Percentiles rank a stretch among this genome's conserved stretches.
phyloP scores from a whole-genome alignment of 2,329 filamentous ascomycete genomes.

The Chaetomiaceae sp. region DNA sequence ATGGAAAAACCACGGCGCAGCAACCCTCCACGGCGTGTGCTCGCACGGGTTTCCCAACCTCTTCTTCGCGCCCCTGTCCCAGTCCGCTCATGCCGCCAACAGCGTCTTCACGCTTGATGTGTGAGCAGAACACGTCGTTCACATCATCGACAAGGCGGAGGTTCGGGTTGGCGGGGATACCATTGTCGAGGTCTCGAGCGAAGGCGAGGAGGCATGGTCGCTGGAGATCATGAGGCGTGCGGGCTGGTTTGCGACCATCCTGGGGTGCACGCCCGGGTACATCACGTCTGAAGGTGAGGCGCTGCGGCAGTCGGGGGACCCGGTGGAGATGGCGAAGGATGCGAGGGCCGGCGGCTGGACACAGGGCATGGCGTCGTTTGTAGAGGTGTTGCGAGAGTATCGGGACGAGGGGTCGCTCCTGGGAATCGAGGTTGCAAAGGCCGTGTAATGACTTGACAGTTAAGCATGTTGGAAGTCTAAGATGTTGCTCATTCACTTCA shows the following conservation, averaged over 20 bases:
- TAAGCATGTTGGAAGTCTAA: no score
- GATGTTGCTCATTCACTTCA: no score
- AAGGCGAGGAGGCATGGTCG: conserved; percentile 46
- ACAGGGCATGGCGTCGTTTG: conserved; percentile 31
- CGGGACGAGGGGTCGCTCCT: conserved; percentile 17
- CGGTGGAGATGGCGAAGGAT: conserved; percentile 31
- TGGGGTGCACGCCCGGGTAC: conserved; percentile 52
- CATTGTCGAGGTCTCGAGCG: conserved; percentile 40
- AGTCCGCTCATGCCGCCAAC: conserved; percentile 38
- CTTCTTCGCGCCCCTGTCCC: conserved; percentile 42
- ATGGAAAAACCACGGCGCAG: conserved; percentile 37
- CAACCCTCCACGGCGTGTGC: conserved; percentile 49
- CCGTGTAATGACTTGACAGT: not conserved
- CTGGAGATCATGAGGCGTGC: conserved; percentile 37
- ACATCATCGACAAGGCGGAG: conserved; percentile 31
- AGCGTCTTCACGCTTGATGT: conserved; percentile 35
- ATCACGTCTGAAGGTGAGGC: conserved; percentile 42
- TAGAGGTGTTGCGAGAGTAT: conserved; percentile 17
- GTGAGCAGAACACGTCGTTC: conserved; percentile 38
- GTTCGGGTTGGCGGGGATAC: conserved; percentile 20
- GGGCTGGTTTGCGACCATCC: conserved; percentile 35
- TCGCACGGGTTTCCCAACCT: conserved; percentile 51
- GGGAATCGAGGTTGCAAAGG: conserved; percentile 9
- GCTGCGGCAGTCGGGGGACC: conserved; percentile 19
- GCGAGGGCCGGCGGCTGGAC: conserved; percentile 22